Conservation (phyloP, 257 asterid genomes). For the Marsdenia floribunda region DNA sequence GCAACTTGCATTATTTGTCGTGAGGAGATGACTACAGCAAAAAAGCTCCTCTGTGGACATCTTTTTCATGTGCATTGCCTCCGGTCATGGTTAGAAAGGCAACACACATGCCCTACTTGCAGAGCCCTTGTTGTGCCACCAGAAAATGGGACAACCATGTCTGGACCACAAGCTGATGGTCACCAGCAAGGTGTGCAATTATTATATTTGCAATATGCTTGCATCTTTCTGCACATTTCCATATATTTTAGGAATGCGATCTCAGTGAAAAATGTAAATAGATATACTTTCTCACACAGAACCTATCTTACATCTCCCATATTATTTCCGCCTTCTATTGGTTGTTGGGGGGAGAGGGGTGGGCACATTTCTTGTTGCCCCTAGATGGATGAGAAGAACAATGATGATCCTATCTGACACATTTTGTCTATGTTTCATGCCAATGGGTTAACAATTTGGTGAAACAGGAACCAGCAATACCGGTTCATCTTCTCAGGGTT, state of each 20-base stretch:
- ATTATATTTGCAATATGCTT: background rate
- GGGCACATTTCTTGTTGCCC: background rate
- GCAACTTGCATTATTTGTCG: constrained; percentile 95
- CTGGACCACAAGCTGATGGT: constrained; percentile 43
- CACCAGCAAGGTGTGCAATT: constrained; percentile 58
- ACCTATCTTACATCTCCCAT: background rate
- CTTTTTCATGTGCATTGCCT: constrained; percentile 94
- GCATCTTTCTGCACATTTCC: background rate
- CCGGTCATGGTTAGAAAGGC: constrained; percentile 94
- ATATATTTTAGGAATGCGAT: background rate
- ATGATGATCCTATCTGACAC: background rate
- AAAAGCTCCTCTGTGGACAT: constrained; percentile 90
- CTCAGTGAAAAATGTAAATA: no score
- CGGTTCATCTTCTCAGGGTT: constrained; percentile 55
- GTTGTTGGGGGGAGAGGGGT: no score
- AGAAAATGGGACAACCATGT: constrained; percentile 49
- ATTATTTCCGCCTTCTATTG: background rate
- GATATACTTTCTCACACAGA: background rate
- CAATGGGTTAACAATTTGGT: constrained; percentile 21
- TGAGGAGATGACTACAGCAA: constrained; percentile 95
- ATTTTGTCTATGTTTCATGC: background rate
- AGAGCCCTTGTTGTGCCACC: constrained; percentile 93
- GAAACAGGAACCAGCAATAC: constrained; percentile 52
- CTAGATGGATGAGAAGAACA: background rate
- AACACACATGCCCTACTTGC: constrained; percentile 93